Conservation (phyloP, 208 protist species). For the Wallacemonas sp. region DNA sequence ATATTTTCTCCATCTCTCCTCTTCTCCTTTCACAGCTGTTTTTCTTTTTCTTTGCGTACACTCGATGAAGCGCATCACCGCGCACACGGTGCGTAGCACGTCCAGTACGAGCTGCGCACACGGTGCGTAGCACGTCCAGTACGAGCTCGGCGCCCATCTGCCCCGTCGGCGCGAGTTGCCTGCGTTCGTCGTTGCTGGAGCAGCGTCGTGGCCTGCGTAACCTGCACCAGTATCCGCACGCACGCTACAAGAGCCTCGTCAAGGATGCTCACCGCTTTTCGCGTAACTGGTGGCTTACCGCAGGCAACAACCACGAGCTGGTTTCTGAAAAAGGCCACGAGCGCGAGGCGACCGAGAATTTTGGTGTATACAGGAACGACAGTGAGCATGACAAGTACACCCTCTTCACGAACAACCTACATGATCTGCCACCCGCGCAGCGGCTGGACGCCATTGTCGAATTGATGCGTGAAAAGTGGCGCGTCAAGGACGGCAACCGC, state of each 20-base stretch:
- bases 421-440: constrained; percentile 66
- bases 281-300: constrained; percentile 78
- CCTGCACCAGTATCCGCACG: constrained; percentile 85
- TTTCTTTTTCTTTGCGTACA: too few species aligned
- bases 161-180: background rate
- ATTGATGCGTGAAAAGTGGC: constrained; percentile 74
- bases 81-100: too few species aligned
- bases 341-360: constrained; percentile 85
- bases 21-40: too few species aligned
- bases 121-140: too few species aligned
- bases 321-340: constrained; percentile 81
- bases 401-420: constrained; percentile 69
- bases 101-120: too few species aligned
- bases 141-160: too few species aligned
- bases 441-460: constrained; percentile 69
- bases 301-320: constrained; percentile 88
- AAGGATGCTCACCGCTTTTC: constrained; percentile 76
- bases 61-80: too few species aligned
- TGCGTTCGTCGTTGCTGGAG: constrained; percentile 19
- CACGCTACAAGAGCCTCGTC: constrained; percentile 86
- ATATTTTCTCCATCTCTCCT: too few species aligned
- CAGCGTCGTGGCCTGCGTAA: constrained; percentile 73
- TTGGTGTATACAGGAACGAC: constrained; percentile 72
- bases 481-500: constrained; percentile 76
- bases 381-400: constrained; percentile 68